These are phyloP conservation scores for Monosporascus sp. DNA, from an alignment of 2,329 filamentous ascomycete species.

Conservation along the genomic window DNA sequence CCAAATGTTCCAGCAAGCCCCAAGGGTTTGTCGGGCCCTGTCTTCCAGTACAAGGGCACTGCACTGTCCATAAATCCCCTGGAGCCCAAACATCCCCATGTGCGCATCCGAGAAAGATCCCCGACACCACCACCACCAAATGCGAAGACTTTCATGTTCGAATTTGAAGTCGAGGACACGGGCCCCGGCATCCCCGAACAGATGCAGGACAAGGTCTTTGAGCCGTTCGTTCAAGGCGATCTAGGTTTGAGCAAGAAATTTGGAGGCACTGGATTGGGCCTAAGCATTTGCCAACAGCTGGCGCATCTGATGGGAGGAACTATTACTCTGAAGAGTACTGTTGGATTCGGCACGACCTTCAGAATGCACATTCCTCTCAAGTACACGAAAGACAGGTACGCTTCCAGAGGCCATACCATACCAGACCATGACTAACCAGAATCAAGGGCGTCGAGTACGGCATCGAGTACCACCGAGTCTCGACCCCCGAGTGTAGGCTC, in stretches of 20 bases:
- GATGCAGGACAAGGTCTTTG: constrained; percentile 79
- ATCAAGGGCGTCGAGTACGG: constrained; percentile 45
- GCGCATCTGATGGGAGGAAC: constrained; percentile 76
- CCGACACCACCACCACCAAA: constrained; percentile 55
- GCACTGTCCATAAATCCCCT: constrained; percentile 59
- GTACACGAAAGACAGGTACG: constrained; percentile 64
- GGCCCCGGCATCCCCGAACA: constrained; percentile 78
- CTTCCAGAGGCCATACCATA: background rate
- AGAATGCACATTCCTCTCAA: constrained; percentile 77
- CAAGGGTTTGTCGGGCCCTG: constrained; percentile 27
- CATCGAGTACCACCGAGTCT: constrained; percentile 48
- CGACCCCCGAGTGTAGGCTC: constrained; percentile 42
- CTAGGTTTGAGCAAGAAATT: constrained; percentile 83
- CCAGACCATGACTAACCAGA: constrained; percentile 2
- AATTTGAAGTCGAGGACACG: constrained; percentile 85
- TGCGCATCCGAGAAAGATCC: constrained; percentile 48
- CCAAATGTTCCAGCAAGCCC: constrained; percentile 48
- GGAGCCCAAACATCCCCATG: constrained; percentile 47
- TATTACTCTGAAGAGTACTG: constrained; percentile 64
- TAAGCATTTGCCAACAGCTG: constrained; percentile 86
- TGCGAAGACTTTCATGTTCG: constrained; percentile 66
- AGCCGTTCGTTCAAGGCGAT: constrained; percentile 93
- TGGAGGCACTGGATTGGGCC: constrained; percentile 78
- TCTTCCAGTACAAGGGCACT: constrained; percentile 35
- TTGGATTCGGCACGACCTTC: constrained; percentile 73